These are phyloP conservation scores for Carnegiea gigantea DNA, from an alignment of 179 eudicot genomes.

Conservation along the genomic window DNA sequence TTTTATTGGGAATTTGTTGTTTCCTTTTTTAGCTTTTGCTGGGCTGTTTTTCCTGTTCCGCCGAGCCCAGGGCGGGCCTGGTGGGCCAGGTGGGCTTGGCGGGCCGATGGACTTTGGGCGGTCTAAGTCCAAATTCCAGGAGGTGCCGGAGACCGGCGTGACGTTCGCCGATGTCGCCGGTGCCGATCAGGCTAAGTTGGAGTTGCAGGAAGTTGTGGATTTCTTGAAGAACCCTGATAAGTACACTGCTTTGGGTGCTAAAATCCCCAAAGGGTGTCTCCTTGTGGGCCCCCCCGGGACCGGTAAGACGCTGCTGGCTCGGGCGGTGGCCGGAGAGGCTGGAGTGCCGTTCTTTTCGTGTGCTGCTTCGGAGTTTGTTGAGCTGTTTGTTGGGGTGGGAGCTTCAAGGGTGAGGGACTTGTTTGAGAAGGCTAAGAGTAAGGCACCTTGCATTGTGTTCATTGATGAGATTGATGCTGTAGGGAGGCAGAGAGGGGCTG, in stretches of 20 bases:
- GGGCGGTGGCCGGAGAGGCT: constrained; percentile 95
- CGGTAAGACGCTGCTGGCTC: constrained; percentile 85
- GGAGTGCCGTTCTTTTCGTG: constrained; percentile 92
- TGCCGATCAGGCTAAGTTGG: constrained; percentile 95
- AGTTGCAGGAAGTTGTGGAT: constrained; percentile 95
- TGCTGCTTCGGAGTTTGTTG: constrained; percentile 97
- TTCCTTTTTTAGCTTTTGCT: constrained; percentile 82
- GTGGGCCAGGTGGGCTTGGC: constrained; percentile 97
- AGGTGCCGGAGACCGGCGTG: constrained; percentile 95
- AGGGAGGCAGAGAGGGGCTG: constrained; percentile 98
- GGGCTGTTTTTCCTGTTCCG: constrained; percentile 82
- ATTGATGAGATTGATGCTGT: constrained; percentile 99
- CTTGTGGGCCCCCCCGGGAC: constrained; percentile 98
- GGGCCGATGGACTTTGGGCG: constrained; percentile 99
- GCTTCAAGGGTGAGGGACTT: constrained; percentile 94
- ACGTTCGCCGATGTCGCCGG: constrained; percentile 92
- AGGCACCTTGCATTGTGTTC: constrained; percentile 98
- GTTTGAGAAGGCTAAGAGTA: constrained; percentile 93
- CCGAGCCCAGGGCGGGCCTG: constrained; percentile 91
- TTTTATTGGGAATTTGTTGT: constrained; percentile 79
- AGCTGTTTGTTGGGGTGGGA: constrained; percentile 97
- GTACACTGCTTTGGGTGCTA: constrained; percentile 92
- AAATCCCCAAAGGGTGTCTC: constrained; percentile 91
- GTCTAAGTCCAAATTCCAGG: constrained; percentile 98
- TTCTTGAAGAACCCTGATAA: constrained; percentile 96